Percentiles rank a stretch among this genome's conserved stretches.
These are phyloP conservation scores for Solanum ossicruentum DNA, from an alignment of 257 asterid genomes.

Conservation along the genomic window DNA sequence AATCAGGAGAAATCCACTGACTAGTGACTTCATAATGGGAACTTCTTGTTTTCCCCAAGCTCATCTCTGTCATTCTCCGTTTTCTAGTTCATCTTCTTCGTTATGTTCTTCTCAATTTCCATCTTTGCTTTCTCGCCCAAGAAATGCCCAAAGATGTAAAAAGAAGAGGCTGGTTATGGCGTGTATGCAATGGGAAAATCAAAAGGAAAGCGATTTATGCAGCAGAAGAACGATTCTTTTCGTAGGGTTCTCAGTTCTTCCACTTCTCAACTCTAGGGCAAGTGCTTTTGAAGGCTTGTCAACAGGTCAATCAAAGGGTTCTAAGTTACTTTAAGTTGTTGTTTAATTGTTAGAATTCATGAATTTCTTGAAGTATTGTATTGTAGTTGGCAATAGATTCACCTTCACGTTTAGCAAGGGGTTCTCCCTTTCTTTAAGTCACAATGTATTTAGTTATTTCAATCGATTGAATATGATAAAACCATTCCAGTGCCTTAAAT, in stretches of 20 bases:
- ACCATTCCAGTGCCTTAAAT: background rate
- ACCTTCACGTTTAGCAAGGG: no score
- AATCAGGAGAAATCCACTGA: conserved; percentile 6
- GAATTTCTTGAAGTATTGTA: no score
- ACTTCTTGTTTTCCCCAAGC: conserved; percentile 25
- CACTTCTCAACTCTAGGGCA: conserved; percentile 30
- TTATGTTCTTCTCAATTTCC: conserved; percentile 18
- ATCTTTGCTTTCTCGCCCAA: conserved; percentile 14
- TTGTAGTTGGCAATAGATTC: no score
- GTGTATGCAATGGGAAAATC: conserved; percentile 18
- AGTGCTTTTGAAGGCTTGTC: conserved; percentile 17
- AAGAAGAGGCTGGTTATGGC: conserved; percentile 12
- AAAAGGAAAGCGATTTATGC: conserved; percentile 15
- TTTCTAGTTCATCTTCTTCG: conserved; percentile 19
- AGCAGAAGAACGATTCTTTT: conserved; percentile 38
- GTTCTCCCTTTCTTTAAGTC: background rate
- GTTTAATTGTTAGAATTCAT: no score
- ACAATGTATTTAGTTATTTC: background rate
- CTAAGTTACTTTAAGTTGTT: no score
- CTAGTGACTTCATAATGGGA: conserved; percentile 14
- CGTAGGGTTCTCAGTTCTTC: conserved; percentile 54
- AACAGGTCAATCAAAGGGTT: conserved; percentile 20
- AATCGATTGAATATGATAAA: background rate
- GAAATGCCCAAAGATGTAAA: conserved; percentile 12
- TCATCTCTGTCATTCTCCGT: conserved; percentile 22